Evolutionary conservation across 106 monocot species (phyloP).

Genomic region (Amphibolis antarctica): DNA sequence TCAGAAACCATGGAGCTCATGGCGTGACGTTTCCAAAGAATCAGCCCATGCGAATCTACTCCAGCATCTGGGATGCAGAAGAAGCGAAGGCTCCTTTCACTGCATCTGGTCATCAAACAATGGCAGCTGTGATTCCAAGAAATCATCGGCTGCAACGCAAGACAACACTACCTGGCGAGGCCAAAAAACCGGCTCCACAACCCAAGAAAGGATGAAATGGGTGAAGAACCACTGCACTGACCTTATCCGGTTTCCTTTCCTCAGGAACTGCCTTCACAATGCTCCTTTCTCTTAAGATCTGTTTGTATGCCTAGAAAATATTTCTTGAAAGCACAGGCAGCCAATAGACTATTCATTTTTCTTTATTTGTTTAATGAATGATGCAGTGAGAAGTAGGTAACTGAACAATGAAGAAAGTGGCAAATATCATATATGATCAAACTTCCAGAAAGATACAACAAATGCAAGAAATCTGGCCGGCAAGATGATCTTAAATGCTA

Average conservation of each 20-base stretch:
- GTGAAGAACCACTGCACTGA: constrained; percentile 6
- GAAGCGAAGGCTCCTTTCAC: constrained; percentile 6
- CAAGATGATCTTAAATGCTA: no score
- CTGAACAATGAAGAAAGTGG: no score
- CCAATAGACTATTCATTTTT: no score
- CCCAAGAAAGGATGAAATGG: constrained; percentile 7
- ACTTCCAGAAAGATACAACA: no score
- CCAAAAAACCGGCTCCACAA: constrained; percentile 9
- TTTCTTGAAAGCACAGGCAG: no score
- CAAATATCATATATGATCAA: no score
- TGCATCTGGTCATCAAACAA: neutral
- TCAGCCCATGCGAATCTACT: constrained; percentile 12
- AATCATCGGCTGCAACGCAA: neutral
- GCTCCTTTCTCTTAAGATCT: constrained; percentile 2
- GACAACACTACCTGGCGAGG: neutral
- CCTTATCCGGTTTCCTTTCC: neutral
- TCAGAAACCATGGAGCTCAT: constrained; percentile 3
- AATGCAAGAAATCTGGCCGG: no score
- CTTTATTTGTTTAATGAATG: no score
- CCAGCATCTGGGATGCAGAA: constrained; percentile 15
- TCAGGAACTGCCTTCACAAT: constrained; percentile 6
- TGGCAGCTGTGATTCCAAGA: neutral
- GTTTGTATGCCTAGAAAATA: neutral
- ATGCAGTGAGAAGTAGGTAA: no score
- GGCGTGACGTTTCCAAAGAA: constrained; percentile 12